Evolutionary conservation across 345 rosid genomes (phyloP).

Genomic region (Gossypium thurberi): DNA sequence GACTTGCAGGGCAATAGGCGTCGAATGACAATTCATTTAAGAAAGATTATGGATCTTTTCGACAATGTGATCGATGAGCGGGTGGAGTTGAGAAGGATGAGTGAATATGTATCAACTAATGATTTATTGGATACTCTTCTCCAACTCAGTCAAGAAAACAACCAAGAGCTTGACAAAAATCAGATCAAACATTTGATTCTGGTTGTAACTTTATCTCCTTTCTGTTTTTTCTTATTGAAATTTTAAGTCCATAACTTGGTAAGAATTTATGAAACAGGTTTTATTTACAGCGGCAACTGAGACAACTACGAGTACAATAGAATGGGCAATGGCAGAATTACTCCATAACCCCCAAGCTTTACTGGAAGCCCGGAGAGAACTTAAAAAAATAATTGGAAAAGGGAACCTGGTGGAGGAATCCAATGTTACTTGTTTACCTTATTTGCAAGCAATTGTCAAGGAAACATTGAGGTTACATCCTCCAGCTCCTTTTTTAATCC

Average conservation of each 20-base stretch:
- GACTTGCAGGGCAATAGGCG: not conserved
- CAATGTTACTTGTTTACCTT: not conserved
- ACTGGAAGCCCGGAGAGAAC: not conserved
- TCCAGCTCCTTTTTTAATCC: not conserved
- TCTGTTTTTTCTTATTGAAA: not conserved
- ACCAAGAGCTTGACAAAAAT: not conserved
- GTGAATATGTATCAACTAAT: not conserved
- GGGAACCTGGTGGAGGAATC: not conserved
- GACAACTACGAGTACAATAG: not conserved
- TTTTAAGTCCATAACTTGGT: not conserved
- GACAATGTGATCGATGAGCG: not conserved
- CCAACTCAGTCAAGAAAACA: not conserved
- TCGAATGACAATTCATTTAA: not conserved
- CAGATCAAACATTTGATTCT: not conserved
- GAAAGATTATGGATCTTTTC: not conserved
- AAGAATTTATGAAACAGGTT: not conserved
- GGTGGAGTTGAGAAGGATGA: not conserved
- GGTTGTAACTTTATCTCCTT: not conserved
- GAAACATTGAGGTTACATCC: not conserved
- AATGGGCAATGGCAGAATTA: slow-evolving; percentile 3
- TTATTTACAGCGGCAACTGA: not conserved
- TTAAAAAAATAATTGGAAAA: not conserved
- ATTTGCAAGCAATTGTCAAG: not conserved
- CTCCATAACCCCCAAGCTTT: not conserved
- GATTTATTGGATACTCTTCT: not conserved